Conservation (phyloP, 768 basidiomycete species). For the Suillus americanus region DNA sequence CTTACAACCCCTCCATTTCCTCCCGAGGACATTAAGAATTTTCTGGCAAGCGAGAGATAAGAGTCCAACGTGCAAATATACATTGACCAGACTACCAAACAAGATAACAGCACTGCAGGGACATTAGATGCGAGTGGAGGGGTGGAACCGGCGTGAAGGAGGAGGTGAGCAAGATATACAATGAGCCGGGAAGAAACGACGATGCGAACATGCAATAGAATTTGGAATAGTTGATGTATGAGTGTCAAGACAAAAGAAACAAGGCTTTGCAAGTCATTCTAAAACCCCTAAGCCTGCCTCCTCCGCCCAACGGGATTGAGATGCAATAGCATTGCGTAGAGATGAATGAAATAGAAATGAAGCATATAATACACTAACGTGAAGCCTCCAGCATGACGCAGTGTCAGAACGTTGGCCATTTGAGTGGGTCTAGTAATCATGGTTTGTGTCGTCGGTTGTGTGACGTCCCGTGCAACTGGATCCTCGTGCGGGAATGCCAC, state of each 20-base stretch:
- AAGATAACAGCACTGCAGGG: slow-evolving; percentile 22
- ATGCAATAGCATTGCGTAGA: slow-evolving; percentile 42
- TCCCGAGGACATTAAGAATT: neutral
- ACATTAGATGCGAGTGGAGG: slow-evolving; percentile 32
- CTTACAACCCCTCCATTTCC: neutral
- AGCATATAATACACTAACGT: slow-evolving; percentile 40
- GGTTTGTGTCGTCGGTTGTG: slow-evolving; percentile 18
- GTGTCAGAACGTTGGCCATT: slow-evolving; percentile 21
- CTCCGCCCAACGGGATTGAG: slow-evolving; percentile 30
- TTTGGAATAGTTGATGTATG: slow-evolving; percentile 8
- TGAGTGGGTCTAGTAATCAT: slow-evolving; percentile 25
- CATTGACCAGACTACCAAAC: slow-evolving; percentile 15
- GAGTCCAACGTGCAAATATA: slow-evolving; percentile 13
- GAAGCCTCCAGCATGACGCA: slow-evolving; percentile 36
- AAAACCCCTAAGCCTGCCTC: slow-evolving; percentile 26
- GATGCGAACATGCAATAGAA: slow-evolving; percentile 26
- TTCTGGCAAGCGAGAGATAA: neutral
- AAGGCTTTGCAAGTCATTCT: slow-evolving; percentile 7
- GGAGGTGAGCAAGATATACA: slow-evolving; percentile 27
- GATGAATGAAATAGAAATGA: slow-evolving; percentile 42
- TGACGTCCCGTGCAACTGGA: slow-evolving; percentile 21
- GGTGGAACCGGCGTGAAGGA: slow-evolving; percentile 8
- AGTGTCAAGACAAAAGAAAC: slow-evolving; percentile 10
- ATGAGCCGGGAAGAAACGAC: slow-evolving; percentile 20
- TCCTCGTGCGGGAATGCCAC: slow-evolving; percentile 19